These are phyloP conservation scores for Corylus americana DNA, from an alignment of 306 rosid species.

Conservation along the genomic window DNA sequence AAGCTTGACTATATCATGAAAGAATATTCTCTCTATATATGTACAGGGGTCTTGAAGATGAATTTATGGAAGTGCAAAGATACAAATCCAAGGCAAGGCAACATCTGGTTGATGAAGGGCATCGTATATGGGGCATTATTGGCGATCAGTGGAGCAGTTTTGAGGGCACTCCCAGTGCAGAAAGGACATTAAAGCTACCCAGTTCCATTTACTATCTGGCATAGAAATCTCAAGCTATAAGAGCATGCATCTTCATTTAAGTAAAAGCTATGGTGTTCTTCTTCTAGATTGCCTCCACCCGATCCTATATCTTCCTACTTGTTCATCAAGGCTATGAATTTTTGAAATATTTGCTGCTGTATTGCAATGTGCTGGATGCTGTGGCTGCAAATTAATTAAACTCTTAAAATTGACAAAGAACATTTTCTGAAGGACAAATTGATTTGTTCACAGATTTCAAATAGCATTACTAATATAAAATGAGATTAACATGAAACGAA, in stretches of 20 bases:
- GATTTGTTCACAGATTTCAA: too few relatives aligned
- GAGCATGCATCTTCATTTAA: slow-evolving; percentile 1
- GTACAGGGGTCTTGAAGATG: slow-evolving; percentile 62
- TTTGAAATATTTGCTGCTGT: not conserved
- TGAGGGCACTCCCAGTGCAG: slow-evolving; percentile 53
- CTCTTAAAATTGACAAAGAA: not conserved
- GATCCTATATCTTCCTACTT: not conserved
- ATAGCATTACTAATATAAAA: too few relatives aligned
- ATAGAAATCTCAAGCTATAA: slow-evolving; percentile 14
- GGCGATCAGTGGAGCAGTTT: slow-evolving; percentile 77
- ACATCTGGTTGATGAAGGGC: slow-evolving; percentile 48
- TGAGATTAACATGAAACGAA: too few relatives aligned
- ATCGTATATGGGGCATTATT: slow-evolving; percentile 60
- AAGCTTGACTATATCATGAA: too few relatives aligned
- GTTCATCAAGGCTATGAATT: not conserved
- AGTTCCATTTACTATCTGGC: slow-evolving; percentile 52
- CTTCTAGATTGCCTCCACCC: not conserved
- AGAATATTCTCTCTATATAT: not conserved
- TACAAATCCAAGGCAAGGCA: slow-evolving; percentile 49
- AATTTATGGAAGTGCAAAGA: slow-evolving; percentile 42
- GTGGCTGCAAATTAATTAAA: not conserved
- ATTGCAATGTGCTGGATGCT: not conserved
- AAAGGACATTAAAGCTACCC: slow-evolving; percentile 66
- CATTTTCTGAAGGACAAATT: not conserved
- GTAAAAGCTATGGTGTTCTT: not conserved